phyloP scores from a whole-genome alignment of 83 land plant species.

The Thuja plicata region DNA sequence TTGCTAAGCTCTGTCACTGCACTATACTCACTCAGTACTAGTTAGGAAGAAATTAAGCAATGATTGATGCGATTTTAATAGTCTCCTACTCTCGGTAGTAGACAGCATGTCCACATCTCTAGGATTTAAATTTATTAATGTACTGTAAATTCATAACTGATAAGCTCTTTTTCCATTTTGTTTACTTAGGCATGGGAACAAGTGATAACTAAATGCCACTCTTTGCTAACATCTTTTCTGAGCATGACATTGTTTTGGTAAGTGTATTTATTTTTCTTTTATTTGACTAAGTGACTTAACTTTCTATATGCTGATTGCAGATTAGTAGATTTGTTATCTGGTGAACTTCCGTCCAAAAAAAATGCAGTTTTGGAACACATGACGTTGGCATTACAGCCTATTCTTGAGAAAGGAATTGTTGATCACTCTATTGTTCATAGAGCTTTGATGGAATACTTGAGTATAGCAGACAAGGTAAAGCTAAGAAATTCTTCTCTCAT shows the following conservation, averaged over 20 bases:
- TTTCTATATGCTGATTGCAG: slow-evolving; percentile 35
- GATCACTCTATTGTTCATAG: slow-evolving; percentile 93
- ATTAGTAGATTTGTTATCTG: slow-evolving; percentile 66
- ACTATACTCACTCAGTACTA: not conserved
- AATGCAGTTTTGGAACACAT: slow-evolving; percentile 76
- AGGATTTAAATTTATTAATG: not conserved
- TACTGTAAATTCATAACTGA: not conserved
- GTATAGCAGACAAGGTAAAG: slow-evolving; percentile 74
- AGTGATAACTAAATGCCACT: not conserved
- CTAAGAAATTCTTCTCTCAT: not conserved
- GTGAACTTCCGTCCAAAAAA: slow-evolving; percentile 63
- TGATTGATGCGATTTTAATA: not conserved
- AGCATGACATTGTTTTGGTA: not conserved
- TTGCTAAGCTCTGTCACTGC: not conserved
- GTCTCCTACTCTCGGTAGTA: not conserved
- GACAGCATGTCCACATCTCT: not conserved
- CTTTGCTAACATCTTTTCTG: not conserved
- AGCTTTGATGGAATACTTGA: slow-evolving; percentile 72
- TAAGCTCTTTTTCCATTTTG: not conserved
- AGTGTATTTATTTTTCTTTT: not conserved
- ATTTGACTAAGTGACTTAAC: not conserved
- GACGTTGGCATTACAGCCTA: slow-evolving; percentile 80
- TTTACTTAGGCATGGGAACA: not conserved
- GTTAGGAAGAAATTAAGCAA: not conserved
- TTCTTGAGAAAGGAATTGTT: slow-evolving; percentile 92